Evolutionary conservation across 1,139 yeast species (phyloP).

Genomic region (Nakaseomyces uthaithaninus): DNA sequence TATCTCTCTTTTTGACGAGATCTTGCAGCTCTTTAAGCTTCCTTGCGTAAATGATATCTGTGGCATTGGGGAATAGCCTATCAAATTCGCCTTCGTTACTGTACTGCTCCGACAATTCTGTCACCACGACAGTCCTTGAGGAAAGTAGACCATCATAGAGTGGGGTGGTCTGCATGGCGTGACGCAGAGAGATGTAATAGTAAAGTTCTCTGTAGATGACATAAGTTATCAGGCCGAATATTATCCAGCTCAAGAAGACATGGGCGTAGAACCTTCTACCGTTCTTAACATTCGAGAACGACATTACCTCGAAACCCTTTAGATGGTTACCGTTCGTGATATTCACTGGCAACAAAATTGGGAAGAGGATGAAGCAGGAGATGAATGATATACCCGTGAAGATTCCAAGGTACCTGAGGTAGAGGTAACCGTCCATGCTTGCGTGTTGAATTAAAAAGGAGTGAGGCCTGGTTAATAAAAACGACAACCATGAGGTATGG

Average conservation of each 20-base stretch:
- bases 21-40: slow-evolving; percentile 47
- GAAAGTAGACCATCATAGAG: slow-evolving; percentile 57
- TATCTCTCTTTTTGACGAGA: slow-evolving; percentile 48
- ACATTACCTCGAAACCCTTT: slow-evolving; percentile 50
- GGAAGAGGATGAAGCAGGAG: slow-evolving; percentile 63
- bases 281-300: slow-evolving; percentile 56
- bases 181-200: slow-evolving; percentile 59
- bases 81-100: slow-evolving; percentile 46
- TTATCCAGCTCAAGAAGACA: slow-evolving; percentile 61
- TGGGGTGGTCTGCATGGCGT: slow-evolving; percentile 62
- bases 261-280: slow-evolving; percentile 62
- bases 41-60: slow-evolving; percentile 55
- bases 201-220: slow-evolving; percentile 64
- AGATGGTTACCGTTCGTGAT: slow-evolving; percentile 65
- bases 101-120: slow-evolving; percentile 48
- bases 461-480: slow-evolving; percentile 49
- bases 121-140: slow-evolving; percentile 59
- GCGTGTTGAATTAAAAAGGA: slow-evolving; percentile 65
- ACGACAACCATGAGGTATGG: slow-evolving; percentile 47
- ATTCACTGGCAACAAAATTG: slow-evolving; percentile 78
- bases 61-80: slow-evolving; percentile 52
- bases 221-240: slow-evolving; percentile 51
- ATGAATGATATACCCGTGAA: slow-evolving; percentile 49
- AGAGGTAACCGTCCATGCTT: slow-evolving; percentile 85
- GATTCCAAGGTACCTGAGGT: slow-evolving; percentile 65